Conservation (phyloP, 345 rosid genomes). For the Brassica juncea region DNA sequence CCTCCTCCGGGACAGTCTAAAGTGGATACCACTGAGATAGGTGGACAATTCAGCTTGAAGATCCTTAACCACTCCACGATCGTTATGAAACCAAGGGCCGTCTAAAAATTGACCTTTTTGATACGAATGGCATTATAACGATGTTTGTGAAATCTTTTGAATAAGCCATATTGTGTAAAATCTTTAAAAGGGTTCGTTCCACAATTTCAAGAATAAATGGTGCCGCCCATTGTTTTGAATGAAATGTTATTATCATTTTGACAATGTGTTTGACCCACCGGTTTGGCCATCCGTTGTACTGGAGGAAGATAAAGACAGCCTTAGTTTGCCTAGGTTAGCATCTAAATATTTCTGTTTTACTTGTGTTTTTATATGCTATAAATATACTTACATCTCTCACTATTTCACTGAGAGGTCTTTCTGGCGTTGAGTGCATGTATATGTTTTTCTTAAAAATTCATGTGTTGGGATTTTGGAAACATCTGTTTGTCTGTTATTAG, state of each 20-base stretch:
- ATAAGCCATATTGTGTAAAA: not conserved
- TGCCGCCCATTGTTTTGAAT: not conserved
- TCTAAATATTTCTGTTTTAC: slow-evolving; percentile 23
- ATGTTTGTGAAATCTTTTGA: not conserved
- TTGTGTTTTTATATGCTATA: slow-evolving; percentile 8
- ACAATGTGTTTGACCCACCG: slow-evolving; percentile 35
- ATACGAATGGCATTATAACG: not conserved
- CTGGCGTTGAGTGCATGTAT: slow-evolving; percentile 76
- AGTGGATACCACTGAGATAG: not conserved
- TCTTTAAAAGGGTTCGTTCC: not conserved
- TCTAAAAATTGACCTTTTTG: not conserved
- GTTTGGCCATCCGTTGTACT: slow-evolving; percentile 42
- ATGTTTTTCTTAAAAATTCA: slow-evolving; percentile 18
- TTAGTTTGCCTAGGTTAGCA: slow-evolving; percentile 57
- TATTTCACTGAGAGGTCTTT: slow-evolving; percentile 75
- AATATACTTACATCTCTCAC: slow-evolving; percentile 16
- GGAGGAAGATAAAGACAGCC: slow-evolving; percentile 43
- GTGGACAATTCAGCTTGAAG: slow-evolving; percentile 46
- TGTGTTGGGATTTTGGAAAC: slow-evolving; percentile 15
- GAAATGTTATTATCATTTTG: not conserved
- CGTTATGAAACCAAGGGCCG: slow-evolving; percentile 77
- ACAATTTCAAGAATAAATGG: not conserved
- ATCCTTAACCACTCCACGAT: slow-evolving; percentile 90
- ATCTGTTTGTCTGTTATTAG: not conserved
- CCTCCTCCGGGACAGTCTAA: not conserved